Percentiles rank a stretch among this genome's conserved stretches.
Conservation (phyloP, 73 alveolate species). For the Paramecium bursaria region DNA sequence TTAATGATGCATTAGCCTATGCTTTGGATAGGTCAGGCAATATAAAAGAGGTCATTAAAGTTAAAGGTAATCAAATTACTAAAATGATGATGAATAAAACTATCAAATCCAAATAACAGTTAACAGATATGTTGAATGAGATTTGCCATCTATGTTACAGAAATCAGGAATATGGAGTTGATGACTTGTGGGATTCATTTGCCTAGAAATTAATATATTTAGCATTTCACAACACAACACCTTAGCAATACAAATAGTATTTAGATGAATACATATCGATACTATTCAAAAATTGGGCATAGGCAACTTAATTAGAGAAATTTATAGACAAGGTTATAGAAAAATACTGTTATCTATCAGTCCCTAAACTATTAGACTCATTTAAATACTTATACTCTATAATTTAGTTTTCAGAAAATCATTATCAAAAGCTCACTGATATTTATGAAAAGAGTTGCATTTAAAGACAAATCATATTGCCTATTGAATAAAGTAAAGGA, state of each 20-base stretch:
- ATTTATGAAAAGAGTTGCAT: too few species aligned
- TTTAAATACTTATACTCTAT: too few species aligned
- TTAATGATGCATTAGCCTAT: conserved; percentile 33
- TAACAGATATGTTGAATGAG: too few species aligned
- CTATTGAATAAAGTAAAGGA: background rate
- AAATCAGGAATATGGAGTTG: conserved; percentile 9
- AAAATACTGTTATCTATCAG: conserved; percentile 5
- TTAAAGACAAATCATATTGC: too few species aligned
- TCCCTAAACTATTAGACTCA: conserved; percentile 15
- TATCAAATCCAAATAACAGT: too few species aligned
- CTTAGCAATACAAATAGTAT: background rate
- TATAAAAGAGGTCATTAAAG: background rate
- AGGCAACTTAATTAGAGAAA: conserved; percentile 22
- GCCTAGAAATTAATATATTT: background rate
- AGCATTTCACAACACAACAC: background rate
- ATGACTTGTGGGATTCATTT: conserved; percentile 42
- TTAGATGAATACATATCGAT: conserved; percentile 31
- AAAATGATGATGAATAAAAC: background rate
- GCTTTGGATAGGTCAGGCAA: conserved; percentile 45
- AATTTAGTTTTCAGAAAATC: too few species aligned
- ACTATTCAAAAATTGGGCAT: conserved; percentile 51
- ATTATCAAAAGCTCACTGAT: too few species aligned
- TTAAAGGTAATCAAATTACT: background rate
- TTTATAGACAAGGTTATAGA: conserved; percentile 24
- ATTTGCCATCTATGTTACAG: conserved; percentile 21